Conservation (phyloP, 208 protist species). For the Balamuthia mandrillaris region DNA sequence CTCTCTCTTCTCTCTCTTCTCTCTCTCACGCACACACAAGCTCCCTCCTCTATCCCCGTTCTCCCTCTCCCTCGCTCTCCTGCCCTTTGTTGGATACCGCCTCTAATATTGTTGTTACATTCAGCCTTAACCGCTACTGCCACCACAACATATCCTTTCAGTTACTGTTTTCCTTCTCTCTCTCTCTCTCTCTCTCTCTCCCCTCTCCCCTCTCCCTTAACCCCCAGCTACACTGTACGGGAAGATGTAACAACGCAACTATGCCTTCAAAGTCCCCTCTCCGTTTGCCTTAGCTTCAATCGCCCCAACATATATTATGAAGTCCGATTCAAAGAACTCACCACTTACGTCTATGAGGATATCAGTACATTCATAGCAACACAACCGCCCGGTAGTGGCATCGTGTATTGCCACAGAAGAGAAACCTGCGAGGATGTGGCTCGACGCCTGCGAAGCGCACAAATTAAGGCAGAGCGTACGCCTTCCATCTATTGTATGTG, state of each 20-base stretch:
- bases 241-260: background rate
- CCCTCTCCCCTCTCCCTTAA: too few relatives aligned
- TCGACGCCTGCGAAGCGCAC: background rate
- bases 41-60: background rate
- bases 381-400: constrained; percentile 60
- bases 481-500: background rate
- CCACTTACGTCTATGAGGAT: constrained; percentile 5
- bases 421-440: constrained; percentile 66
- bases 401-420: constrained; percentile 78
- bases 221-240: background rate
- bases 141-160: background rate
- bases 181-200: too few relatives aligned
- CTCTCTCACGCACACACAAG: background rate
- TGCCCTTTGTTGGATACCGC: background rate
- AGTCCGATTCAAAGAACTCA: constrained; percentile 2
- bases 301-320: constrained; percentile 28
- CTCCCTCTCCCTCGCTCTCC: background rate
- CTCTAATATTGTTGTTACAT: background rate
- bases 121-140: constrained; percentile 14
- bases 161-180: background rate
- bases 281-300: constrained; percentile 15
- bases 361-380: constrained; percentile 53
- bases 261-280: background rate
- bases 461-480: background rate
- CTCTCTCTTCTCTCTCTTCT: background rate